Conservation (phyloP, 306 rosid genomes). For the Corylus heterophylla region DNA sequence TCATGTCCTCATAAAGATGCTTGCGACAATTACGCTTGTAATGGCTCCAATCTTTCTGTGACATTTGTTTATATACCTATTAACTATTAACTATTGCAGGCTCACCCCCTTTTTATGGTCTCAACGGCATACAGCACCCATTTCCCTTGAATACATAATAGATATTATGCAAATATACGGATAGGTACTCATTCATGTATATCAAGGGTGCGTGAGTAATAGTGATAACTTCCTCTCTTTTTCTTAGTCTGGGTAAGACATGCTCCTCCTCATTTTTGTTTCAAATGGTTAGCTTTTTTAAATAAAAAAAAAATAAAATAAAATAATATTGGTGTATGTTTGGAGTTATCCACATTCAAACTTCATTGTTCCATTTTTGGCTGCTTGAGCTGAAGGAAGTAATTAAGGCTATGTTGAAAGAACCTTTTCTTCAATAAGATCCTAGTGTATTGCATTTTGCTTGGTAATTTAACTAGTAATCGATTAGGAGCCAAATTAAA, state of each 20-base stretch:
- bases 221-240: slow-evolving; percentile 32
- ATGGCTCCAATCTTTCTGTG: slow-evolving; percentile 99
- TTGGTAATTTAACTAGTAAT: too few species aligned
- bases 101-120: slow-evolving; percentile 27
- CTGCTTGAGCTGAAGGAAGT: neutral
- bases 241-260: slow-evolving; percentile 34
- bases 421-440: too few species aligned
- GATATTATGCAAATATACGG: slow-evolving; percentile 40
- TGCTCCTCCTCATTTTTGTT: slow-evolving; percentile 32
- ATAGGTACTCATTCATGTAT: slow-evolving; percentile 54
- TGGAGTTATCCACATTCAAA: neutral
- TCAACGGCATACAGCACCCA: slow-evolving; percentile 33
- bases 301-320: neutral
- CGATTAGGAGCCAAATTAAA: too few species aligned
- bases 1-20: slow-evolving; percentile 97
- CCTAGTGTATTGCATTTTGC: too few species aligned
- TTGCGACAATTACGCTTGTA: slow-evolving; percentile 88
- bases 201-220: slow-evolving; percentile 46
- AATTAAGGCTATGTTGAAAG: neutral
- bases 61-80: slow-evolving; percentile 39
- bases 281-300: neutral
- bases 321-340: neutral
- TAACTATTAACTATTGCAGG: neutral
- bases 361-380: neutral
- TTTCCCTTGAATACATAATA: slow-evolving; percentile 47